Evolutionary conservation across 208 protist genomes (phyloP).

Genomic region (Blechomonas ayalai): DNA sequence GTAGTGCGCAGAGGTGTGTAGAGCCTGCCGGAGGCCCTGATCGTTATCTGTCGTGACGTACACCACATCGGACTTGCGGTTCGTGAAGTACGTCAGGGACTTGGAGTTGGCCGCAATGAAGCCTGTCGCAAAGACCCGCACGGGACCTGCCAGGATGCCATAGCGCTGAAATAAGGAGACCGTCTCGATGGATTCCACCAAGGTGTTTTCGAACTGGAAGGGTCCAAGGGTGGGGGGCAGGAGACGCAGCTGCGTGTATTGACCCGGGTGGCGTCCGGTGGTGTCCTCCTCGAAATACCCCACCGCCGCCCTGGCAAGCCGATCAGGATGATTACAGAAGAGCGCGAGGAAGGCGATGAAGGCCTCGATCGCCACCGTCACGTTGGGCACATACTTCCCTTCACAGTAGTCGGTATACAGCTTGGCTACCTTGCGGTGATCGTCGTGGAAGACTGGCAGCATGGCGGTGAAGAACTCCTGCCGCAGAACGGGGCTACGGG

Average conservation of each 20-base stretch:
- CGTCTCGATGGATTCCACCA: slow-evolving; percentile 66
- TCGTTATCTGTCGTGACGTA: slow-evolving; percentile 56
- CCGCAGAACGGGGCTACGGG: slow-evolving; percentile 39
- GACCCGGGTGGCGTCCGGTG: slow-evolving; percentile 13
- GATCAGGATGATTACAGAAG: slow-evolving; percentile 23
- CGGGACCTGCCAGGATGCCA: slow-evolving; percentile 63
- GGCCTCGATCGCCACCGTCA: slow-evolving; percentile 66
- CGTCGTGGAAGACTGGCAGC: slow-evolving; percentile 55
- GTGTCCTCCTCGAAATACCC: slow-evolving; percentile 34
- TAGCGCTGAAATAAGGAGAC: slow-evolving; percentile 48
- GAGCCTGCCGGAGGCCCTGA: slow-evolving; percentile 26
- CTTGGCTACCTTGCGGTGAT: slow-evolving; percentile 34
- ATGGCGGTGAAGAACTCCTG: slow-evolving; percentile 78
- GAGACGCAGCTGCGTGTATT: slow-evolving; percentile 58
- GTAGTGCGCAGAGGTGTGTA: slow-evolving; percentile 38
- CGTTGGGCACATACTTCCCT: slow-evolving; percentile 81
- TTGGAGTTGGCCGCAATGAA: slow-evolving; percentile 64
- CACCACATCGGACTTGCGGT: slow-evolving; percentile 31
- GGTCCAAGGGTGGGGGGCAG: slow-evolving; percentile 59
- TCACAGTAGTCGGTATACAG: slow-evolving; percentile 62
- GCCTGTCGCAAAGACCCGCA: slow-evolving; percentile 31
- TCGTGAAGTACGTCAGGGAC: slow-evolving; percentile 59
- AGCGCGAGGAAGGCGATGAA: slow-evolving; percentile 64
- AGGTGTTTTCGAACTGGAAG: slow-evolving; percentile 72
- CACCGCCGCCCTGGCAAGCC: slow-evolving; percentile 15